These are phyloP conservation scores for Somion occarium DNA, from an alignment of 1,284 basidiomycete genomes.

Conservation along the genomic window DNA sequence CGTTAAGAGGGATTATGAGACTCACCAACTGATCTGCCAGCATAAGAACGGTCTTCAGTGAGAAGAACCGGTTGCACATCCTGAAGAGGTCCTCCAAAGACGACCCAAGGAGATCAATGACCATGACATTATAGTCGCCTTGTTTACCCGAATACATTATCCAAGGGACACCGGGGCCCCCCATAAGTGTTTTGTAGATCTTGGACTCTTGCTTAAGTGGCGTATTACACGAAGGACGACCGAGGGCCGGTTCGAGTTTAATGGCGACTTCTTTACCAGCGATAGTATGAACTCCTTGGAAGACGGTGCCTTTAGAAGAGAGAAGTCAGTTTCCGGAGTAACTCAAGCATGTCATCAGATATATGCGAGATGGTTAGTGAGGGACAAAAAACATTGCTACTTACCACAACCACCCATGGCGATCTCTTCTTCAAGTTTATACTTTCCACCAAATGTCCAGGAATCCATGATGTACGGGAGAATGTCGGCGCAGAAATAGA, in stretches of 20 bases:
- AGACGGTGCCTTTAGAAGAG: conserved; percentile 71
- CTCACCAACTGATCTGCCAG: conserved; percentile 89
- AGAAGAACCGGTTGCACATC: conserved; percentile 90
- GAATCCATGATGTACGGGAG: conserved; percentile 41
- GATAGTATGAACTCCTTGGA: conserved; percentile 91
- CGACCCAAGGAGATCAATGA: conserved; percentile 91
- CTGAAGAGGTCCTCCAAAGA: conserved; percentile 95
- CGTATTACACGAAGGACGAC: conserved; percentile 48
- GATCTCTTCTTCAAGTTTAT: conserved; percentile 92
- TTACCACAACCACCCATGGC: conserved; percentile 92
- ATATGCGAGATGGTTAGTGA: conserved; percentile 8
- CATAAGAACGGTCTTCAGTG: conserved; percentile 88
- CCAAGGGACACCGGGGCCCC: conserved; percentile 91
- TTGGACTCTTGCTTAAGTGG: conserved; percentile 91
- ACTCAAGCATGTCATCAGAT: background rate
- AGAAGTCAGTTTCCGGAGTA: conserved; percentile 1
- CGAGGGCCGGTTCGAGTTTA: conserved; percentile 88
- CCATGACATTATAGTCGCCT: conserved; percentile 97
- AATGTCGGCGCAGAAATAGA: background rate
- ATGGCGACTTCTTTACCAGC: conserved; percentile 97
- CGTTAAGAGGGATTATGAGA: conserved; percentile 18
- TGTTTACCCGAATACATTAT: conserved; percentile 93
- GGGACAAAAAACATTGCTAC: conserved; percentile 29
- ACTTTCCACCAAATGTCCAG: conserved; percentile 84
- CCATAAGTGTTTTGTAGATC: conserved; percentile 90